These are phyloP conservation scores for Candida sphagnicola DNA, from an alignment of 805 yeast genomes.

Conservation along the genomic window DNA sequence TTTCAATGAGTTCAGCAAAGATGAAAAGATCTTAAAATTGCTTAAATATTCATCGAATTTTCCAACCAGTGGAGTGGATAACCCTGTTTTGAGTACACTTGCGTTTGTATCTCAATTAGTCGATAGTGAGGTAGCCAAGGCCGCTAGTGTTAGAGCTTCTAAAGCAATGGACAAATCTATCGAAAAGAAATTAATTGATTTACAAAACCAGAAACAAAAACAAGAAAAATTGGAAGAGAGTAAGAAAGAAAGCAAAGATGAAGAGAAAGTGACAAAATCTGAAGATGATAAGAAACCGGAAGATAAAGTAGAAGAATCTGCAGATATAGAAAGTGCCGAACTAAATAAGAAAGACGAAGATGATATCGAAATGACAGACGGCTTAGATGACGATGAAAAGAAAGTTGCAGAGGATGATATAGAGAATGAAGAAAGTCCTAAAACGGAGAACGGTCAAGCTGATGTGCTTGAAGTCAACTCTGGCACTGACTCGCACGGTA, in stretches of 20 bases:
- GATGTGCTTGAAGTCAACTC: neutral
- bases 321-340: neutral
- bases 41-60: constrained; percentile 78
- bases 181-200: constrained; percentile 19
- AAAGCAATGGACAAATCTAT: constrained; percentile 44
- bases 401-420: neutral
- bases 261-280: constrained; percentile 1
- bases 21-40: constrained; percentile 50
- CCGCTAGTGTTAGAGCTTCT: constrained; percentile 68
- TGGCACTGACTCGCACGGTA: constrained; percentile 12
- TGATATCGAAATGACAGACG: neutral
- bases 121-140: constrained; percentile 80
- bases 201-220: constrained; percentile 7
- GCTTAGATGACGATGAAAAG: neutral
- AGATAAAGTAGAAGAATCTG: constrained; percentile 8
- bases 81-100: constrained; percentile 91
- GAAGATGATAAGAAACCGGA: constrained; percentile 4
- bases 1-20: constrained; percentile 44
- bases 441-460: neutral
- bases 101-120: constrained; percentile 82
- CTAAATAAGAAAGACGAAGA: neutral
- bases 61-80: constrained; percentile 81
- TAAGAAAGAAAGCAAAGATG: constrained; percentile 5
- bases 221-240: constrained; percentile 9
- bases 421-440: constrained; percentile 1